A percentile compares a stretch with the other conserved stretches of the same genome.
phyloP scores from a whole-genome alignment of 1,284 basidiomycete genomes.

The Apiotrichum siamense region DNA sequence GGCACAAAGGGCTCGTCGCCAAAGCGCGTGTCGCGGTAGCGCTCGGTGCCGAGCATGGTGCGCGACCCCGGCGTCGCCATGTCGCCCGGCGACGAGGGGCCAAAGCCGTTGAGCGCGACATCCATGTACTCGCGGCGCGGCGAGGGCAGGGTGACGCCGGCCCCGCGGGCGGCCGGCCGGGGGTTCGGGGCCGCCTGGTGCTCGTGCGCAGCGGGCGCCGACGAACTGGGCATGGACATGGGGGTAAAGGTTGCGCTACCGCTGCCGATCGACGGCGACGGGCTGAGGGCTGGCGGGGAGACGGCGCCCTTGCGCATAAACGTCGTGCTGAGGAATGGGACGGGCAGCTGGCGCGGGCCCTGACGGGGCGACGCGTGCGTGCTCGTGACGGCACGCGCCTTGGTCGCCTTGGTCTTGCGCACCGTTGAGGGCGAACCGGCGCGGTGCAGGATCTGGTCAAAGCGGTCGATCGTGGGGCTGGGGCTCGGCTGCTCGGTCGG shows the following conservation, averaged over 20 bases:
- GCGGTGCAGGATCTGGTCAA: not conserved
- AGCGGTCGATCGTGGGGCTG: constrained; percentile 22
- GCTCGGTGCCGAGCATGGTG: constrained; percentile 41
- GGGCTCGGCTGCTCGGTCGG: constrained; percentile 13
- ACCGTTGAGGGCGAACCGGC: not conserved
- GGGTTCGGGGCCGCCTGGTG: no score
- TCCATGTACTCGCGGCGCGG: constrained; percentile 38
- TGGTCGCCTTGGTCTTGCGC: constrained; percentile 19
- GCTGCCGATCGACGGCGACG: constrained; percentile 31
- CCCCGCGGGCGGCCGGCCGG: no score
- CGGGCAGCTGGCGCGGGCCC: constrained; percentile 11
- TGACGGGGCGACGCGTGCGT: no score
- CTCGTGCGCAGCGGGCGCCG: no score
- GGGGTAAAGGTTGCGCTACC: constrained; percentile 19
- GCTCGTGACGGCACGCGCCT: constrained; percentile 13
- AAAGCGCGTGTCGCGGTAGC: constrained; percentile 41
- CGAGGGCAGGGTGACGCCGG: not conserved
- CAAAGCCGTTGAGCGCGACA: constrained; percentile 27
- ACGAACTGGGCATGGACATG: constrained; percentile 1
- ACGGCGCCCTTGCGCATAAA: constrained; percentile 2
- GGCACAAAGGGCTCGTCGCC: constrained; percentile 35
- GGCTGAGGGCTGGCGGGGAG: constrained; percentile 26
- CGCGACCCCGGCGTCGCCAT: constrained; percentile 33
- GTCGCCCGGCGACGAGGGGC: constrained; percentile 6
- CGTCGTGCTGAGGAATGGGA: constrained; percentile 10